Evolutionary conservation across 805 yeast genomes (phyloP).

Genomic region (Candida xyloterini): DNA sequence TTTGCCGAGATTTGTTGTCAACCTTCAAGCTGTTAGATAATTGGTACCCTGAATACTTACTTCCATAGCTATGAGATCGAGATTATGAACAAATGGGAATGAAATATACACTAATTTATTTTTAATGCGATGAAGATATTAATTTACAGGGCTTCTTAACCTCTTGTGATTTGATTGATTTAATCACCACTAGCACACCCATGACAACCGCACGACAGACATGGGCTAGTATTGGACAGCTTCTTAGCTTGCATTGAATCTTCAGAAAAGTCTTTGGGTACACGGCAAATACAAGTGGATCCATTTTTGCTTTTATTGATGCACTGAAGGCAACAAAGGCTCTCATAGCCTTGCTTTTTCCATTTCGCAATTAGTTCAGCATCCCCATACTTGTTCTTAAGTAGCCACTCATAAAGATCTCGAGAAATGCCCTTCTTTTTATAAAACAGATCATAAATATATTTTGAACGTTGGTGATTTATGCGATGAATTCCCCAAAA

Average conservation of each 20-base stretch:
- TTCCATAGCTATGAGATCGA: conserved; percentile 10
- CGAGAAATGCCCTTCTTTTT: conserved; percentile 63
- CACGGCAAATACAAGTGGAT: conserved; percentile 80
- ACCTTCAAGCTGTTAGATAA: background rate
- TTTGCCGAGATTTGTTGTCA: conserved; percentile 11
- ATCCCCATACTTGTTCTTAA: conserved; percentile 66
- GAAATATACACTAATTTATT: background rate
- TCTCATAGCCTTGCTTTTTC: conserved; percentile 68
- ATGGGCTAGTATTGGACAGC: conserved; percentile 37
- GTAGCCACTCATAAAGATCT: conserved; percentile 70
- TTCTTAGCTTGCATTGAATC: conserved; percentile 22
- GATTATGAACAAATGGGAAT: background rate
- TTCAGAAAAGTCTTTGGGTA: conserved; percentile 55
- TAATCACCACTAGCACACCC: conserved; percentile 80
- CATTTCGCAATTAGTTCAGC: conserved; percentile 70
- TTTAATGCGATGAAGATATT: background rate
- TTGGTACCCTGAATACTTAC: conserved; percentile 9
- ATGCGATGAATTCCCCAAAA: conserved; percentile 69
- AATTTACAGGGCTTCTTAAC: background rate
- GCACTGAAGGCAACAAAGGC: conserved; percentile 78
- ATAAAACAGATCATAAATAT: conserved; percentile 71
- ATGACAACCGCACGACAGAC: conserved; percentile 79
- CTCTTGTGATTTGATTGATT: background rate
- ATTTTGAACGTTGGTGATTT: conserved; percentile 74
- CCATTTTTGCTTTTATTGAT: conserved; percentile 60